Percentiles rank a stretch among this genome's conserved stretches.
Evolutionary conservation across 2,329 filamentous ascomycete species (phyloP).

Genomic region (Huntiella omanensis): DNA sequence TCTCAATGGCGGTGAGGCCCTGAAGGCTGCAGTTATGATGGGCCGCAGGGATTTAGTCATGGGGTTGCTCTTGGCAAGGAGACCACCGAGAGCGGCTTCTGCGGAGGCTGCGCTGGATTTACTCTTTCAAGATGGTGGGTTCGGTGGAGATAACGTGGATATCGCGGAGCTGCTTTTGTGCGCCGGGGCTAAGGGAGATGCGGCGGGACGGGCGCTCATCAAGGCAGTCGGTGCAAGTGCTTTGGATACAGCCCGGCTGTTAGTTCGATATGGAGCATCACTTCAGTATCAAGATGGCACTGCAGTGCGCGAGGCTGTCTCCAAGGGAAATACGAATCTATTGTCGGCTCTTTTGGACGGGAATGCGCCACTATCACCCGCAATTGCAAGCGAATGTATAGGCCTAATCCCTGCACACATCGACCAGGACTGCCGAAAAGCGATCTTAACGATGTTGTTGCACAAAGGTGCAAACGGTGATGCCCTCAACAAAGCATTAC

Average conservation of each 20-base stretch:
- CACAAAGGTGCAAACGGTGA: conserved; percentile 30
- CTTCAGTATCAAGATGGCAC: conserved; percentile 33
- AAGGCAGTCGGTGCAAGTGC: conserved; percentile 30
- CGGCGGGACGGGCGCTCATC: conserved; percentile 29
- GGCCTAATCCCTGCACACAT: conserved; percentile 28
- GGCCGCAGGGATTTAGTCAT: conserved; percentile 35
- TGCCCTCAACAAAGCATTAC: conserved; percentile 28
- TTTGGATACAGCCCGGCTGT: conserved; percentile 33
- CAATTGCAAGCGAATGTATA: conserved; percentile 31
- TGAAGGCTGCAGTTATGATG: conserved; percentile 29
- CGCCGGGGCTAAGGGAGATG: conserved; percentile 35
- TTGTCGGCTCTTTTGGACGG: conserved; percentile 27
- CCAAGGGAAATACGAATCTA: conserved; percentile 26
- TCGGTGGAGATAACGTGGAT: conserved; percentile 26
- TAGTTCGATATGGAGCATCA: conserved; percentile 34
- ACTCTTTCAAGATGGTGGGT: conserved; percentile 22
- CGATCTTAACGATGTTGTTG: conserved; percentile 27
- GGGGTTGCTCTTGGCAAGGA: conserved; percentile 33
- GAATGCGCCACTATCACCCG: conserved; percentile 22
- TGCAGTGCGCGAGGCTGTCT: conserved; percentile 30
- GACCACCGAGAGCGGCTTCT: conserved; percentile 28
- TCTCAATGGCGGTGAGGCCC: conserved; percentile 30
- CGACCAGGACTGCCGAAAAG: conserved; percentile 25
- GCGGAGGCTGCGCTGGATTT: conserved; percentile 32
- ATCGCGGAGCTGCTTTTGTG: conserved; percentile 38